Evolutionary conservation across 2,329 filamentous ascomycete genomes (phyloP).

Genomic region (Ophiocordyceps australis): DNA sequence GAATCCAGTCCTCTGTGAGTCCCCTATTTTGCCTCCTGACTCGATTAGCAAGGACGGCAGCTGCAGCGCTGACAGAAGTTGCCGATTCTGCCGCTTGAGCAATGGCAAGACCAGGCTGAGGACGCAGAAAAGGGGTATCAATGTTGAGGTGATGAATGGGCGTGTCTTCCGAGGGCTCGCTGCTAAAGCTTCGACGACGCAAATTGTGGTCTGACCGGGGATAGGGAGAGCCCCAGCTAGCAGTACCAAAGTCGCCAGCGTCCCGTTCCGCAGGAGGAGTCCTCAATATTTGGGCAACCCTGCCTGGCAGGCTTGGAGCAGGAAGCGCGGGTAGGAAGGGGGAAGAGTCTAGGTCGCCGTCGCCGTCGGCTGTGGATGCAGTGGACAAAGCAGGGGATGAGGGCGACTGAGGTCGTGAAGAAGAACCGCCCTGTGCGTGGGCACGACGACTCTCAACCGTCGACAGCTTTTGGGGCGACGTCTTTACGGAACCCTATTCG

Average conservation of each 20-base stretch:
- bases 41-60: conserved; percentile 44
- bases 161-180: conserved; percentile 39
- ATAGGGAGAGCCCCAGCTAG: conserved; percentile 88
- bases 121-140: conserved; percentile 42
- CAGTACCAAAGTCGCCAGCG: conserved; percentile 36
- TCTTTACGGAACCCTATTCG: conserved; percentile 25
- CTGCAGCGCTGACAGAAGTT: conserved; percentile 29
- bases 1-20: conserved; percentile 73
- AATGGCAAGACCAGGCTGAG: conserved; percentile 25
- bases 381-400: conserved; percentile 42
- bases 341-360: conserved; percentile 33
- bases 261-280: conserved; percentile 29
- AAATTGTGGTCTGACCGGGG: conserved; percentile 40
- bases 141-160: conserved; percentile 44
- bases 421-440: conserved; percentile 31
- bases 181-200: conserved; percentile 33
- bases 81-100: conserved; percentile 10
- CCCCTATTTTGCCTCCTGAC: conserved; percentile 39
- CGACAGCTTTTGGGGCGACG: conserved; percentile 33
- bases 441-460: conserved; percentile 38
- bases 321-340: conserved; percentile 40
- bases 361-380: conserved; percentile 41
- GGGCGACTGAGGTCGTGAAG: conserved; percentile 18
- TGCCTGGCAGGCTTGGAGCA: conserved; percentile 37
- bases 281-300: conserved; percentile 33